A percentile compares a stretch with the other conserved stretches of the same genome.
Evolutionary conservation across 495 filamentous ascomycete genomes (phyloP).

Genomic region (Tuber indicum): DNA sequence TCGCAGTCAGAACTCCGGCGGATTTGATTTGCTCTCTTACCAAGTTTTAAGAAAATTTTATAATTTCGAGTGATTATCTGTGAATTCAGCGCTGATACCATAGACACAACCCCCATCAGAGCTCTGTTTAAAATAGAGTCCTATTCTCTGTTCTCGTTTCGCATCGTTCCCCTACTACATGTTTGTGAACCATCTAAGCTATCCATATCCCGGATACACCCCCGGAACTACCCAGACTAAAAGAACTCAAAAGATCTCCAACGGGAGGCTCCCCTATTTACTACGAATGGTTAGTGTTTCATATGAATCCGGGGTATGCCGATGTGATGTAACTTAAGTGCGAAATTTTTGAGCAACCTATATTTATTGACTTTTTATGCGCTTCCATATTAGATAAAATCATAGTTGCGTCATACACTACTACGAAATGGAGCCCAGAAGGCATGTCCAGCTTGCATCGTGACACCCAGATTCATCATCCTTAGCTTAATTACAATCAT

Average conservation of each 20-base stretch:
- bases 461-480: background rate
- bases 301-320: background rate
- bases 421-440: background rate
- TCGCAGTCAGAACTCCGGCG: background rate
- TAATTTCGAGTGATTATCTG: slow-evolving; percentile 17
- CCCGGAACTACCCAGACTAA: background rate
- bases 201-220: background rate
- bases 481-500: background rate
- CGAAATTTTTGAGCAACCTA: background rate
- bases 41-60: background rate
- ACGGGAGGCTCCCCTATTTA: background rate
- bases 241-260: background rate
- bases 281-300: background rate
- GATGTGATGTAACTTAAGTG: background rate
- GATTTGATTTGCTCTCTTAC: slow-evolving; percentile 6
- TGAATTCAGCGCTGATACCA: slow-evolving; percentile 2
- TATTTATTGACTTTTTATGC: background rate
- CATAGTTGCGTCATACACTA: background rate
- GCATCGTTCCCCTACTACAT: background rate
- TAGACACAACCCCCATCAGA: background rate
- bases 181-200: background rate
- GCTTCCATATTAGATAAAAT: background rate
- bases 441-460: background rate
- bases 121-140: background rate
- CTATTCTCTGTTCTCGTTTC: background rate